These are phyloP conservation scores for Rhododendron ovatum DNA, from an alignment of 148 eudicot genomes.

Conservation along the genomic window DNA sequence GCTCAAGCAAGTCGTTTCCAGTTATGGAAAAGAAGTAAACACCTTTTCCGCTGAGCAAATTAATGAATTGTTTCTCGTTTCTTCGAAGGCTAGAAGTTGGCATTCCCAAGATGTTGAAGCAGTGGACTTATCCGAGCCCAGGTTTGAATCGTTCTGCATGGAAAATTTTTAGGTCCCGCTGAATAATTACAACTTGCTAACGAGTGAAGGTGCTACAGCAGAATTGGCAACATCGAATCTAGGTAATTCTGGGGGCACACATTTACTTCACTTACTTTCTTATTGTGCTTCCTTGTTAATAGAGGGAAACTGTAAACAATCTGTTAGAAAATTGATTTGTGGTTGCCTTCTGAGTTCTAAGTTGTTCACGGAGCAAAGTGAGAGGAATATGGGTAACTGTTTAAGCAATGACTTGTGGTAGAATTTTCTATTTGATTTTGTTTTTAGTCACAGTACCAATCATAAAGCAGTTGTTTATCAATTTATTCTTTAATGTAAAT, in stretches of 20 bases:
- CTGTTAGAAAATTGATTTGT: neutral
- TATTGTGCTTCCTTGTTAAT: neutral
- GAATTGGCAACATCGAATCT: conserved; percentile 14
- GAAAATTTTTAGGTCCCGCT: conserved; percentile 17
- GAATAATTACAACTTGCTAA: neutral
- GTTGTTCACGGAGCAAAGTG: neutral
- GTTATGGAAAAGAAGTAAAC: conserved; percentile 24
- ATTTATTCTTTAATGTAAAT: neutral
- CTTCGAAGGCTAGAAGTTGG: conserved; percentile 27
- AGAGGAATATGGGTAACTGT: neutral
- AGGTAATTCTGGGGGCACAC: neutral
- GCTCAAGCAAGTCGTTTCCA: conserved; percentile 40
- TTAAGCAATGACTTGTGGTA: neutral
- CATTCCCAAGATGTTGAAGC: conserved; percentile 36
- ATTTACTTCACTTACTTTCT: neutral
- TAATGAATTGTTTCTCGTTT: conserved; percentile 28
- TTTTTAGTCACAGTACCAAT: neutral
- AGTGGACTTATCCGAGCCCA: conserved; percentile 75
- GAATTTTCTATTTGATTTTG: neutral
- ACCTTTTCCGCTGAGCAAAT: conserved; percentile 24
- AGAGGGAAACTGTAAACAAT: neutral
- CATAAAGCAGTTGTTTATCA: neutral
- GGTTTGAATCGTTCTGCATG: conserved; percentile 60
- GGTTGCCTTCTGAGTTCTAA: neutral
- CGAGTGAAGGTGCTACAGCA: conserved; percentile 10